Evolutionary conservation across 371 early-diverging fungal species (phyloP), one percentile per base, ranked within the genome.

Genomic region (Mucor saturninus): DNA sequence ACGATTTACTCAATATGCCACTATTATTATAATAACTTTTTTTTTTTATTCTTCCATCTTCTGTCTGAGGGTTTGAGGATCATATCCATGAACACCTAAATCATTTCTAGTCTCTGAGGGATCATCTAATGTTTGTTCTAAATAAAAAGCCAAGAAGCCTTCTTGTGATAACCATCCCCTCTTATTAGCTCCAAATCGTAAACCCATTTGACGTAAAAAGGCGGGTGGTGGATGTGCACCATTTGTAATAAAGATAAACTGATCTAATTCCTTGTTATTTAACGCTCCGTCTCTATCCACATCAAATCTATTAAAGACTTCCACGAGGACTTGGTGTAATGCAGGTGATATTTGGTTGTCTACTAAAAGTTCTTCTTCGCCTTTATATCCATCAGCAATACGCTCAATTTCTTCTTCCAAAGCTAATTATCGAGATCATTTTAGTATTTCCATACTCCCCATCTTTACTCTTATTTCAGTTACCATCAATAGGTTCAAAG

Each of bases 31-130:
- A 9, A 42, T 42, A 42, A 42, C 38, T 57, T 9, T 35, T 9
- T 26, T n/a, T 48, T 7, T 55, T 67, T 71, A 68, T 50, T 75
- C 69, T 53, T 65, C 64, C 64, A 62, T 67, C 32, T 62, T 62
- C 50, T 63, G 55, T 49, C 49, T 65, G 52, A 75, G 62, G 32
- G 69, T 62, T 43, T 68, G 67, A 11, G 81, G 76, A 70, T 84
- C 84, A 62, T 77, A 84, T 5, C 81, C 81, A 65, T 84, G 84
- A 59, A 74, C 75, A 39, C 72, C 73, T 53, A 84, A 60, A 66
- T 84, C 84, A 8, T 77, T 75, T 62, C 82, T 72, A 6, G 84
- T 84, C 68, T 84, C 84, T 29, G 77, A 74, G 3, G 84, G 84
- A 52, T 84, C 84, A 40, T 84, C 82, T 14, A 84, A 56, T 30